Percentiles rank a stretch among this genome's conserved stretches.
phyloP scores from a whole-genome alignment of 768 basidiomycete species.

The Suillus variegatus region DNA sequence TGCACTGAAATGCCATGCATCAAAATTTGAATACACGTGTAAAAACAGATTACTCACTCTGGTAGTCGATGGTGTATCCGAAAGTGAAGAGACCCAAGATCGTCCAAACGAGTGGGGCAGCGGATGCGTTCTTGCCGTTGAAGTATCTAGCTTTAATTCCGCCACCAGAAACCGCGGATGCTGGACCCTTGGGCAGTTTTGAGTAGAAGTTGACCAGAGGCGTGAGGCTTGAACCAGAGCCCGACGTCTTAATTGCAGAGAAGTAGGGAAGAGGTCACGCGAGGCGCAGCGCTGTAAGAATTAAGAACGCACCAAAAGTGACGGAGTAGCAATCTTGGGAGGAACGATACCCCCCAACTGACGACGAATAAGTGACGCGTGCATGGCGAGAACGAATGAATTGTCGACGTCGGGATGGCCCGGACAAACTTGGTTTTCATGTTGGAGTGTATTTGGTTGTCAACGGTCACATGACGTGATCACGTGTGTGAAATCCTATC shows the following conservation, averaged over 20 bases:
- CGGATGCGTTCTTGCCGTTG: constrained; percentile 84
- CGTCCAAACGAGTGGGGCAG: constrained; percentile 61
- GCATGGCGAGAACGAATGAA: constrained; percentile 52
- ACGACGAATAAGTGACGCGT: constrained; percentile 81
- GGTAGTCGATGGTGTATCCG: constrained; percentile 88
- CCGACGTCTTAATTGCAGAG: constrained; percentile 59
- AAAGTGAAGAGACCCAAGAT: constrained; percentile 71
- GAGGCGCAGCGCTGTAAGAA: not conserved
- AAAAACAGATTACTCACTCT: constrained; percentile 58
- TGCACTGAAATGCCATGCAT: constrained; percentile 56
- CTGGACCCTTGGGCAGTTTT: constrained; percentile 89
- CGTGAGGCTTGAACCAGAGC: constrained; percentile 76
- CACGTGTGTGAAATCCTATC: not conserved
- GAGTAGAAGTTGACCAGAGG: constrained; percentile 95
- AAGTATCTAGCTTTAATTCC: constrained; percentile 85
- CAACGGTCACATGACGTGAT: not conserved
- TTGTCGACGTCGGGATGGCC: constrained; percentile 20
- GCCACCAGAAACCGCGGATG: constrained; percentile 62
- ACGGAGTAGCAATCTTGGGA: constrained; percentile 93
- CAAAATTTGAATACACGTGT: constrained; percentile 8
- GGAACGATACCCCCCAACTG: constrained; percentile 85
- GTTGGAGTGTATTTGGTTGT: not conserved
- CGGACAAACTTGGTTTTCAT: constrained; percentile 7
- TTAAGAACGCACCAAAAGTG: constrained; percentile 62
- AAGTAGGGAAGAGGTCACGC: constrained; percentile 14